Conservation (phyloP, 2,329 filamentous ascomycete species). For the Sporothrix pseudoabietina region DNA sequence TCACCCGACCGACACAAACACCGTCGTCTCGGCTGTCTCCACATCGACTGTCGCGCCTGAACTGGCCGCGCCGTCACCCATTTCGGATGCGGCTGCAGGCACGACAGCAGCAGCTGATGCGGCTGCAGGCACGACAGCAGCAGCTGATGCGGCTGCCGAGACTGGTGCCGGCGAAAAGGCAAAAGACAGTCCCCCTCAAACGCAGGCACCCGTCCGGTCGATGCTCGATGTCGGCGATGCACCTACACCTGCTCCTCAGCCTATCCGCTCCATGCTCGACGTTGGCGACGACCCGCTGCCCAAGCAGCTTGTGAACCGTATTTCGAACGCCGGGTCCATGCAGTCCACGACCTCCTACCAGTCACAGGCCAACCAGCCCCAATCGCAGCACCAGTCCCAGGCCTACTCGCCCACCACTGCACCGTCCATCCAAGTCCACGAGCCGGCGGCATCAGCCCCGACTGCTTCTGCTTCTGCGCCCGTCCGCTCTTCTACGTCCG, state of each 20-base stretch:
- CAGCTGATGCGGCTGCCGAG: not conserved
- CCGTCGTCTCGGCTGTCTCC: slow-evolving; percentile 14
- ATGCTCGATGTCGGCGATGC: slow-evolving; percentile 33
- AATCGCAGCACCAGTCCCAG: not conserved
- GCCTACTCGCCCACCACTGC: not conserved
- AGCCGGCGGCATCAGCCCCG: not conserved
- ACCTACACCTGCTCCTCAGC: not conserved
- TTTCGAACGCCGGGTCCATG: slow-evolving; percentile 23
- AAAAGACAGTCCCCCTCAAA: not conserved
- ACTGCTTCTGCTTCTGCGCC: not conserved
- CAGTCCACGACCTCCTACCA: slow-evolving; percentile 39
- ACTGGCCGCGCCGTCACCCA: slow-evolving; percentile 13
- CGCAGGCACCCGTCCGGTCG: slow-evolving; percentile 30
- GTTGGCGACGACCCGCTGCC: slow-evolving; percentile 3
- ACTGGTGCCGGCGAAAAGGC: slow-evolving; percentile 1
- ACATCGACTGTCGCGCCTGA: slow-evolving; percentile 21
- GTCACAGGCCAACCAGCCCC: slow-evolving; percentile 32
- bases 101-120: not conserved
- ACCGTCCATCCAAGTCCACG: slow-evolving; percentile 46
- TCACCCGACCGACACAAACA: not conserved
- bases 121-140: not conserved
- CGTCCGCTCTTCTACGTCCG: not conserved
- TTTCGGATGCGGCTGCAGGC: slow-evolving; percentile 1
- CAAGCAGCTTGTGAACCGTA: slow-evolving; percentile 17
- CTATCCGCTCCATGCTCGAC: slow-evolving; percentile 33